Base-by-base conservation (phyloP, 1,284 basidiomycete species). In the Clitocybe nebularis region DNA sequence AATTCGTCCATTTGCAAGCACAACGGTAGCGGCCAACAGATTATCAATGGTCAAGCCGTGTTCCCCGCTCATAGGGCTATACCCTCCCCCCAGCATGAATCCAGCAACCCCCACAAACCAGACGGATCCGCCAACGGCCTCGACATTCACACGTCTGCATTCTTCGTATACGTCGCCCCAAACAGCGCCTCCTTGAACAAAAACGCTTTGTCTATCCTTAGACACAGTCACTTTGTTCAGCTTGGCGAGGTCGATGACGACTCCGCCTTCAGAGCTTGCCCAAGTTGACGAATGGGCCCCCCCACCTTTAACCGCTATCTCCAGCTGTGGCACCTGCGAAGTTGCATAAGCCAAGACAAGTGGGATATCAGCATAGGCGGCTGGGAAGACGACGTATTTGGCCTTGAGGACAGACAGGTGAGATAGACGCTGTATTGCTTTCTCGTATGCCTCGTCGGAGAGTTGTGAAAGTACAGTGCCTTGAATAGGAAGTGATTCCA, bases 21-120 rank as follows among this genome's bases (percentile, higher is more conserved):
- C 37, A 8, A 66, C 58, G 16, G 60, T 55, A 3, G 62, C 62
- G 4, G 50, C 43, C 3, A 66, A 37, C 17, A 64, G 45, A 33
- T 58, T 59, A 39, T 66, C 64, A 20, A 66, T 47, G 1, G 58
- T 50, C 19, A 66, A 45, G 8, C 63, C 64, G 36, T 51, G 49
- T 33, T 53, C 35, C 8, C 59, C 50, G 20, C 50, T 53, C 13
- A 60, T 49, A 5, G 46, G 48, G 4, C 56, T 52, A 40, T 58
- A 58, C 3, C 63, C 62, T 7, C 60, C 62, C 22, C 57, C 60
- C 2, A 53, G 47, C 14, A 44, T 38, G 23, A 33, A 51, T 24
- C 53, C 46, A 10, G 51, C 44, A 10, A 49, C 44, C 3, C 44
- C 47, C 5, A 49, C 33, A 19, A 41, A 44, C 44, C 41, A 46